A percentile compares a stretch with the other conserved stretches of the same genome.
Conservation (phyloP, 2,329 filamentous ascomycete genomes). For the Alternaria angustiovoidea region DNA sequence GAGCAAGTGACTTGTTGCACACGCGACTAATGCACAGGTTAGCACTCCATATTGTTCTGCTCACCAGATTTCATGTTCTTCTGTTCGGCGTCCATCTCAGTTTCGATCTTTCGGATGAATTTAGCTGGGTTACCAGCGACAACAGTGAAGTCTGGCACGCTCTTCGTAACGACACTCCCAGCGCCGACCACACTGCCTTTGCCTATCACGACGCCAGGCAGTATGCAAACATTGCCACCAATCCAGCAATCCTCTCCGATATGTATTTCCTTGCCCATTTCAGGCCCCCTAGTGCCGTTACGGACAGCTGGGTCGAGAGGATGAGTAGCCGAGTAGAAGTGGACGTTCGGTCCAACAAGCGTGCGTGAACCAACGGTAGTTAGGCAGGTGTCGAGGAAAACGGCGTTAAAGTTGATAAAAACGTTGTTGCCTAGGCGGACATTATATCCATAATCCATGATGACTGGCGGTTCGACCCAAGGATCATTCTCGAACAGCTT, state of each 20-base stretch:
- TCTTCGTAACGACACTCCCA: constrained; percentile 84
- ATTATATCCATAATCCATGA: constrained; percentile 81
- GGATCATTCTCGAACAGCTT: constrained; percentile 69
- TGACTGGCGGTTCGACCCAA: constrained; percentile 74
- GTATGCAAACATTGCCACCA: constrained; percentile 62
- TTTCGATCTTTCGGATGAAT: constrained; percentile 61
- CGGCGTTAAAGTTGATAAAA: constrained; percentile 78
- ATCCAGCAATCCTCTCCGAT: constrained; percentile 75
- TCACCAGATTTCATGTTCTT: constrained; percentile 10
- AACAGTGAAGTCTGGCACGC: constrained; percentile 70
- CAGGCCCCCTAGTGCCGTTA: constrained; percentile 78
- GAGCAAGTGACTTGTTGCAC: background rate
- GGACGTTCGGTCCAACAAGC: constrained; percentile 79
- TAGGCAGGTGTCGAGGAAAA: constrained; percentile 77
- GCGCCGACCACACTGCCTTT: constrained; percentile 78
- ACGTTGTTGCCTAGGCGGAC: constrained; percentile 73
- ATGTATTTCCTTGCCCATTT: constrained; percentile 74
- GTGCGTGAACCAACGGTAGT: constrained; percentile 80
- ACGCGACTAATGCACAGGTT: background rate
- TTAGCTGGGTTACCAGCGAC: constrained; percentile 74
- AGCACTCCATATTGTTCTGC: background rate
- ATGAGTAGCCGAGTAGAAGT: constrained; percentile 77
- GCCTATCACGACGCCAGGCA: constrained; percentile 81
- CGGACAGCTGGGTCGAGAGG: constrained; percentile 77
- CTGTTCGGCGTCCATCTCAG: constrained; percentile 40